Conservation (phyloP, 768 basidiomycete species). For the Pisolithus marmoratus region DNA sequence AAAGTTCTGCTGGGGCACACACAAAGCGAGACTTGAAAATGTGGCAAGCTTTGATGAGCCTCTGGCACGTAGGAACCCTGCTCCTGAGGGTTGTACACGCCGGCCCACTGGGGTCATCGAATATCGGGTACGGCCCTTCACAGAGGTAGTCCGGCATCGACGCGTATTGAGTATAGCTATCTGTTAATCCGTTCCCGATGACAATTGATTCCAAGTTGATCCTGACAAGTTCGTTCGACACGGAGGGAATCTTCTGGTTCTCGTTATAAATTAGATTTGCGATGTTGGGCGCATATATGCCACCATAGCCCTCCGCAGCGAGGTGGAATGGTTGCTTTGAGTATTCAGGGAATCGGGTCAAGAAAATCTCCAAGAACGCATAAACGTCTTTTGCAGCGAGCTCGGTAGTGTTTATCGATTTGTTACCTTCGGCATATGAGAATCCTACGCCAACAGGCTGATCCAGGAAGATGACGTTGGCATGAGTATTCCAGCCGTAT, state of each 20-base stretch:
- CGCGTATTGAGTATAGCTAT: slow-evolving; percentile 77
- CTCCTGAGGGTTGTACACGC: slow-evolving; percentile 57
- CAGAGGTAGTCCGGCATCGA: slow-evolving; percentile 80
- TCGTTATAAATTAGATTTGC: slow-evolving; percentile 75
- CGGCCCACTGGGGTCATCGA: slow-evolving; percentile 60
- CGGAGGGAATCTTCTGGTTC: slow-evolving; percentile 54
- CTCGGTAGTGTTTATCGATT: slow-evolving; percentile 72
- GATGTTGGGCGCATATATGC: slow-evolving; percentile 81
- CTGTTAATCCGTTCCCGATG: slow-evolving; percentile 84
- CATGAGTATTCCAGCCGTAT: slow-evolving; percentile 78
- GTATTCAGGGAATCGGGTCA: slow-evolving; percentile 69
- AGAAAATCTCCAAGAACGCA: slow-evolving; percentile 77
- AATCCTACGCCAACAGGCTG: slow-evolving; percentile 88
- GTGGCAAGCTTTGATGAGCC: slow-evolving; percentile 69
- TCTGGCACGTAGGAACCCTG: slow-evolving; percentile 71
- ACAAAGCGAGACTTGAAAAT: slow-evolving; percentile 50
- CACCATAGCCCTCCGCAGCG: slow-evolving; percentile 76
- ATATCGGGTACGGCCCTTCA: slow-evolving; percentile 77
- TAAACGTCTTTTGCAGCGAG: slow-evolving; percentile 89
- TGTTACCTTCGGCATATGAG: slow-evolving; percentile 76
- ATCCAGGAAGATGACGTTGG: slow-evolving; percentile 56
- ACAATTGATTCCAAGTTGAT: slow-evolving; percentile 83
- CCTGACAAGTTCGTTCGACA: slow-evolving; percentile 39
- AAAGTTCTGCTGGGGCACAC: slow-evolving; percentile 69
- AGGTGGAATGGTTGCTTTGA: slow-evolving; percentile 66